phyloP scores from a whole-genome alignment of 208 protist genomes.

The Acanthamoeba triangularis region DNA sequence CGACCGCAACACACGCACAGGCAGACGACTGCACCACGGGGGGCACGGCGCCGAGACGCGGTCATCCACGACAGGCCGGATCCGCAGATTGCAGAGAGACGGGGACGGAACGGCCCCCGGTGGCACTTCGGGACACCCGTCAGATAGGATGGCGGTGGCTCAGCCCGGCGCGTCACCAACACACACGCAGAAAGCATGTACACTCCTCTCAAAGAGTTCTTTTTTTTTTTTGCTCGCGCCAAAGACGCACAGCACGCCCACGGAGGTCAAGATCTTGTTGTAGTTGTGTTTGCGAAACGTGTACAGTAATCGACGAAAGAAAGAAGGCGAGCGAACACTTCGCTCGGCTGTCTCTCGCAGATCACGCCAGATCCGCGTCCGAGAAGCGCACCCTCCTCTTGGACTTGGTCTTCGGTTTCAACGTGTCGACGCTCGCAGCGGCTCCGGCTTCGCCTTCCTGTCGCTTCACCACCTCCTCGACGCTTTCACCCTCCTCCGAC shows the following conservation, averaged over 20 bases:
- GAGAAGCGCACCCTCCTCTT: slow-evolving; percentile 48
- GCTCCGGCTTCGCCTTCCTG: background rate
- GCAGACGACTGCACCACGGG: background rate
- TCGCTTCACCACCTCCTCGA: background rate
- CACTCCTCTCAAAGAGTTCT: too few species aligned
- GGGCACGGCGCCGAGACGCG: too few species aligned
- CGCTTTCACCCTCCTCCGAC: slow-evolving; percentile 36
- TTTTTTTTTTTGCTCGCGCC: too few species aligned
- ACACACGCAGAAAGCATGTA: too few species aligned
- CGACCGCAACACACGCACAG: background rate
- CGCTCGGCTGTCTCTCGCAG: background rate
- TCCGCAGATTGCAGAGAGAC: too few species aligned
- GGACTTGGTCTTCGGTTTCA: background rate
- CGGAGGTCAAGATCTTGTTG: background rate
- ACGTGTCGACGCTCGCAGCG: background rate
- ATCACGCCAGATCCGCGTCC: background rate
- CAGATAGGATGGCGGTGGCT: too few species aligned
- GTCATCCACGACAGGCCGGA: too few species aligned
- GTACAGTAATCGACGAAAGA: background rate
- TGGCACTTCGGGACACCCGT: too few species aligned
- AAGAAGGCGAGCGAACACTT: slow-evolving; percentile 23
- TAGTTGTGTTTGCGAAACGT: background rate
- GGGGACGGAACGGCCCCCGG: too few species aligned
- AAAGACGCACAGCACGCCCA: too few species aligned
- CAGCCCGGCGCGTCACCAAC: too few species aligned